Evolutionary conservation across 2,329 filamentous ascomycete species (phyloP), one percentile per base, ranked within the genome.

Genomic region (Fusarium stilboides): DNA sequence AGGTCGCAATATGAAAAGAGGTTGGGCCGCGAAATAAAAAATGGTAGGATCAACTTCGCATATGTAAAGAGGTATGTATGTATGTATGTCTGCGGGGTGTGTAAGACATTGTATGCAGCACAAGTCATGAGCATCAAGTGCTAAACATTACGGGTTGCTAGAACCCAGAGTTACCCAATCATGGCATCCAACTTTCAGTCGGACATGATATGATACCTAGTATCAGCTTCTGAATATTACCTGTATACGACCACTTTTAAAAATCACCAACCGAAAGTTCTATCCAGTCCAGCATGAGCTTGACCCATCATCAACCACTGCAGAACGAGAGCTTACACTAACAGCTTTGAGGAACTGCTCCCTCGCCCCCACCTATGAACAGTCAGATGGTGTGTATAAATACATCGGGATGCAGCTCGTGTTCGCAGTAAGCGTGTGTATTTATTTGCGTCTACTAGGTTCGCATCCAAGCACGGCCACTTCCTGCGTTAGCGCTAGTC

Each of bases 331-430:
- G 49, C 42, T 68, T 63, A 53, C 40, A 51, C 26, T 20, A 51
- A 42, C 39, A 20, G 31, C 9, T 44, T 49, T 31, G 15, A 56
- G 34, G 55, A 70, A 49, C 45, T 51, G 20, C 31, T 40, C 20
- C 19, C 44, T 60, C 50, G 42, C 51, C 51, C 52, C 59, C 57
- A 70, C 62, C 20, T 43, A 22, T 37, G 33, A 50, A 47, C n/a
- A 7, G 12, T 36, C 33, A 33, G 50, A 67, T 52, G 52, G 54
- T 57, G 33, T 28, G 51, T 46, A 34, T 20, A 39, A 24, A 46
- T 37, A 39, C 19, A 45, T 54, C 10, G 40, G 31, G 28, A 37
- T 33, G 45, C 22, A 33, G 24, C 26, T 45, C 34, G 15, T 47
- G 26, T 24, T 24, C 9, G 26, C 26, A 40, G 19, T 20, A 42